Percentiles rank a stretch among this genome's conserved stretches.
phyloP scores from a whole-genome alignment of 768 basidiomycete genomes.

The Boletales sp. region DNA sequence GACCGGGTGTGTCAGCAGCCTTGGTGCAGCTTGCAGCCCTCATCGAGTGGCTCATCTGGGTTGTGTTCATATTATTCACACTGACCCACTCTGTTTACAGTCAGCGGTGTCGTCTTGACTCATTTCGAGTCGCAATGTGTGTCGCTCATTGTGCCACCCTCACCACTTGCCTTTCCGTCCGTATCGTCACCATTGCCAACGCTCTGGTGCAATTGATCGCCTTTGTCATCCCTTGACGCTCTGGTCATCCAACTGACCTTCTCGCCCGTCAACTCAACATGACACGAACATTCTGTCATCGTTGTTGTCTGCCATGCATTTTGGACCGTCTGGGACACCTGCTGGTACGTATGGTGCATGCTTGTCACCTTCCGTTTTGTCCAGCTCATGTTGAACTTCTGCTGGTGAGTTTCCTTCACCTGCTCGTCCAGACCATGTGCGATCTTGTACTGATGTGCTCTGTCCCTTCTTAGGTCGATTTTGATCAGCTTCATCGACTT shows the following conservation, averaged over 20 bases:
- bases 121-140: slow-evolving; percentile 27
- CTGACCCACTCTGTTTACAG: slow-evolving; percentile 60
- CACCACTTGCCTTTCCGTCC: neutral
- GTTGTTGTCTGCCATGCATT: no score
- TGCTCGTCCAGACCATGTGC: no score
- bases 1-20: slow-evolving; percentile 32
- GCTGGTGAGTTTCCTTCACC: no score
- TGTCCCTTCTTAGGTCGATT: no score
- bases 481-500: no score
- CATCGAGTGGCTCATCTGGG: slow-evolving; percentile 65
- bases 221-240: neutral
- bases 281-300: no score
- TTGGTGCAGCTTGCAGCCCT: slow-evolving; percentile 57
- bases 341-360: no score
- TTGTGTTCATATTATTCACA: slow-evolving; percentile 45
- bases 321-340: no score
- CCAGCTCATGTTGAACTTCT: no score
- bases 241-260: neutral
- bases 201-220: neutral
- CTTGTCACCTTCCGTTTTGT: no score
- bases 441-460: no score
- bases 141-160: neutral
- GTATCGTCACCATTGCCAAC: neutral
- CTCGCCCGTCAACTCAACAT: neutral
- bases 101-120: slow-evolving; percentile 46